Conservation (phyloP, 2,329 filamentous ascomycete genomes). For the Curvularia hawaiiensis region DNA sequence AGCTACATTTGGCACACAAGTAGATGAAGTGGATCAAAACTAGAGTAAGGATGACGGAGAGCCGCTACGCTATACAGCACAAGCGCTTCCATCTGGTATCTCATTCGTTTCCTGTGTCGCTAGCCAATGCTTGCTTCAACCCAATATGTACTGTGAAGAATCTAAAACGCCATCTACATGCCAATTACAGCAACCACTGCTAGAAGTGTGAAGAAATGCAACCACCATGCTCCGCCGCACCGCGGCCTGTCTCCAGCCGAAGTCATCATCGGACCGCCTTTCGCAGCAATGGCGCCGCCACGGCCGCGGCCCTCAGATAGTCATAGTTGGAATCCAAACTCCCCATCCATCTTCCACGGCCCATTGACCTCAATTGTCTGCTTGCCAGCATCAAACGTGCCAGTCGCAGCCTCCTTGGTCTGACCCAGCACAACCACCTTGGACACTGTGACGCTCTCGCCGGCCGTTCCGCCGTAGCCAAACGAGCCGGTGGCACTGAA, state of each 20-base stretch:
- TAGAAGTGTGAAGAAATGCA: neutral
- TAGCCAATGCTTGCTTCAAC: neutral
- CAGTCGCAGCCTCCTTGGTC: slow-evolving; percentile 17
- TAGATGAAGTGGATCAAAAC: neutral
- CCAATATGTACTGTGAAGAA: neutral
- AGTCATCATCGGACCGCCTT: neutral
- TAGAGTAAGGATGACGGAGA: neutral
- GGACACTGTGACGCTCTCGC: slow-evolving; percentile 35
- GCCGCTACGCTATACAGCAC: neutral
- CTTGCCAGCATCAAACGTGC: slow-evolving; percentile 20
- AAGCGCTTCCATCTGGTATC: neutral
- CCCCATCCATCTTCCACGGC: slow-evolving; percentile 34
- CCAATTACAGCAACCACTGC: neutral
- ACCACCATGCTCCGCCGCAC: neutral
- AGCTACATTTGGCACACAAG: neutral
- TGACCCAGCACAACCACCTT: slow-evolving; percentile 40
- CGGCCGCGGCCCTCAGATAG: neutral
- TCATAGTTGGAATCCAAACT: slow-evolving; percentile 29
- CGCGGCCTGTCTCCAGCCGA: neutral
- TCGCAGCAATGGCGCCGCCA: neutral
- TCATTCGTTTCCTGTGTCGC: neutral
- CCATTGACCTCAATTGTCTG: slow-evolving; percentile 31
- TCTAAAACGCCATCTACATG: slow-evolving; percentile 5
- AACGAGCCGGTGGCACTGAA: slow-evolving; percentile 61
- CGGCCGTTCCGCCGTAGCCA: slow-evolving; percentile 48